Percentiles rank a stretch among this genome's conserved stretches.
phyloP scores from a whole-genome alignment of 495 filamentous ascomycete species.

The Pseudoneurospora amorphoporcata region DNA sequence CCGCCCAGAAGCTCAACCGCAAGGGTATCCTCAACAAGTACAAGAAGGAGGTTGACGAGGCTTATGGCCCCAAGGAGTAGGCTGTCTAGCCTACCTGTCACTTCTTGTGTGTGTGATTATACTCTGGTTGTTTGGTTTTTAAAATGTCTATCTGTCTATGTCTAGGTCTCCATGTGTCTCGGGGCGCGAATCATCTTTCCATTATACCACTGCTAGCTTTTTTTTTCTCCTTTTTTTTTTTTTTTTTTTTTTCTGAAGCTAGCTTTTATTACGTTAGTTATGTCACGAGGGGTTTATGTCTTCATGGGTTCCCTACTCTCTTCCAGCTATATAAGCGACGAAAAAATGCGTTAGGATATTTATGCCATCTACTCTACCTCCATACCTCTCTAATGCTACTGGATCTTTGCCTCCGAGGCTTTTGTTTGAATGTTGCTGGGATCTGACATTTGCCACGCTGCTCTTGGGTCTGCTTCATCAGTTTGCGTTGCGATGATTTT shows the following conservation, averaged over 20 bases:
- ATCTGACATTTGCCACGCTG: no score
- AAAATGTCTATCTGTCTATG: not conserved
- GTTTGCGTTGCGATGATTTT: not conserved
- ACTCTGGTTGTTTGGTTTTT: not conserved
- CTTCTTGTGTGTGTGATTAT: not conserved
- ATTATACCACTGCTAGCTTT: slow-evolving; percentile 2
- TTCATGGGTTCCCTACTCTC: not conserved
- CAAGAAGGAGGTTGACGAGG: slow-evolving; percentile 52
- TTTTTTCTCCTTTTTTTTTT: not conserved
- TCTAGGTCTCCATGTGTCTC: not conserved
- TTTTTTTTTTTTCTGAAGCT: no score
- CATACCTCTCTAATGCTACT: not conserved
- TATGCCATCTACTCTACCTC: not conserved
- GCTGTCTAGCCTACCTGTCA: not conserved
- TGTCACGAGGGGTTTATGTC: not conserved
- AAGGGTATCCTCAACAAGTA: slow-evolving; percentile 56
- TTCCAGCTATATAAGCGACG: not conserved
- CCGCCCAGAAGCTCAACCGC: slow-evolving; percentile 70
- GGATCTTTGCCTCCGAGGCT: not conserved
- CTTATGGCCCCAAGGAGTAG: slow-evolving; percentile 33
- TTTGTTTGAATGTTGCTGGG: not conserved
- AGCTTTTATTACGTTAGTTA: no score
- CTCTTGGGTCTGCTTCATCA: not conserved
- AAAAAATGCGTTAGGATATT: not conserved
- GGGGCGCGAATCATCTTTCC: not conserved